These are phyloP conservation scores for Fusarium pseudograminearum DNA, from an alignment of 2,329 filamentous ascomycete species.

Conservation along the genomic window DNA sequence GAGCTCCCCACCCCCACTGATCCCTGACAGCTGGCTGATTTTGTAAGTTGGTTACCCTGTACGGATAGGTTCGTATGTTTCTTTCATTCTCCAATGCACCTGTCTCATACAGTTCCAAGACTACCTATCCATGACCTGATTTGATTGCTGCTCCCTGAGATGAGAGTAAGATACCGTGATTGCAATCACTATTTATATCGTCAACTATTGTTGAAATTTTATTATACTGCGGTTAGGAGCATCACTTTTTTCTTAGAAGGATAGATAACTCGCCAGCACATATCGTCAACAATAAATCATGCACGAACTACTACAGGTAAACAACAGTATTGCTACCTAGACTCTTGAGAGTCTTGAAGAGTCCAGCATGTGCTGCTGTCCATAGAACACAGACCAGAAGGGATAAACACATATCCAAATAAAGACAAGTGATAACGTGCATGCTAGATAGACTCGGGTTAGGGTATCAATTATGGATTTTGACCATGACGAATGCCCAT, in stretches of 20 bases:
- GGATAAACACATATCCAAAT: background rate
- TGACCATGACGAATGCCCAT: conserved; percentile 2
- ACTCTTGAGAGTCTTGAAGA: background rate
- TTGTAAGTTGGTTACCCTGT: conserved; percentile 7
- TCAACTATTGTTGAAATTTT: no score
- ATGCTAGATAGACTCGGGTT: background rate
- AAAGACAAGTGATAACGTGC: background rate
- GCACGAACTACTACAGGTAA: no score
- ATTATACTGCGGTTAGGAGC: no score
- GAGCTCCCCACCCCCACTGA: conserved; percentile 28
- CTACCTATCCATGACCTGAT: no score
- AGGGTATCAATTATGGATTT: background rate
- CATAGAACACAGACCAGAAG: background rate
- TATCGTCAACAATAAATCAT: background rate
- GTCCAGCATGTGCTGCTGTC: background rate
- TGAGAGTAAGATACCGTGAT: no score
- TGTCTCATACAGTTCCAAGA: no score
- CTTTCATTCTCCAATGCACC: background rate
- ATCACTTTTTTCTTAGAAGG: no score
- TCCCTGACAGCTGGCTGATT: background rate
- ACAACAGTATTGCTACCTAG: background rate
- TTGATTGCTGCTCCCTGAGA: no score
- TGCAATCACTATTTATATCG: no score
- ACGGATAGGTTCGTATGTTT: background rate
- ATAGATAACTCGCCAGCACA: no score